Percentiles rank a stretch among this genome's conserved stretches.
These are phyloP conservation scores for Malus fusca DNA, from an alignment of 306 rosid genomes.

Conservation along the genomic window DNA sequence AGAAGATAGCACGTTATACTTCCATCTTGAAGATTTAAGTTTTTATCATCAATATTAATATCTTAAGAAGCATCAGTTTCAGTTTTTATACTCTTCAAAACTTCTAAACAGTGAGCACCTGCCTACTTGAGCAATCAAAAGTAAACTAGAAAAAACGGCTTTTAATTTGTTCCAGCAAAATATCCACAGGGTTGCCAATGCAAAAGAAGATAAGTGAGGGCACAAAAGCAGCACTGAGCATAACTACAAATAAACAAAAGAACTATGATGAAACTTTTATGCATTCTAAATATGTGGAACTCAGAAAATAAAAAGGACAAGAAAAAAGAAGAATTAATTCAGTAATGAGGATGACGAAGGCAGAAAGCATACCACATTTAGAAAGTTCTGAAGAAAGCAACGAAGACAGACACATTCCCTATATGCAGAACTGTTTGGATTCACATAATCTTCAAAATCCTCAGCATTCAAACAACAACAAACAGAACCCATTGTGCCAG, in stretches of 20 bases:
- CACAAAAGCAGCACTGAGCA: not conserved
- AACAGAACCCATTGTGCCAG: constrained; percentile 85
- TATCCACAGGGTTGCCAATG: not conserved
- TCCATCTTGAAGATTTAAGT: constrained; percentile 3
- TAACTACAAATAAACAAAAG: not conserved
- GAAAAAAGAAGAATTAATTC: not conserved
- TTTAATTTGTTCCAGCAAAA: not conserved
- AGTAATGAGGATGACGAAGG: not conserved
- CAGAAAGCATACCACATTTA: constrained; percentile 59
- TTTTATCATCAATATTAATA: constrained; percentile 8
- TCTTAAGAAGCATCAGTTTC: not conserved
- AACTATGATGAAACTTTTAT: not conserved
- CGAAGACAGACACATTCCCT: constrained; percentile 75
- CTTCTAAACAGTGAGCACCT: not conserved
- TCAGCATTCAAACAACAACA: constrained; percentile 76
- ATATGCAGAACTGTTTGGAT: constrained; percentile 64
- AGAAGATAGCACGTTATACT: constrained; percentile 7
- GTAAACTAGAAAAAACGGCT: not conserved
- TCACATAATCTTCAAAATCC: constrained; percentile 70
- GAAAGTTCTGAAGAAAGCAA: constrained; percentile 65
- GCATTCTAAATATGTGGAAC: not conserved
- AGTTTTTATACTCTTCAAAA: not conserved
- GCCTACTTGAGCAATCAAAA: not conserved
- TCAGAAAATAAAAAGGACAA: not conserved
- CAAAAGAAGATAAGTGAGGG: not conserved